Percentiles rank a stretch among this genome's conserved stretches.
Conservation (phyloP, 2,329 filamentous ascomycete genomes). For the Sclerotinia glacialis region DNA sequence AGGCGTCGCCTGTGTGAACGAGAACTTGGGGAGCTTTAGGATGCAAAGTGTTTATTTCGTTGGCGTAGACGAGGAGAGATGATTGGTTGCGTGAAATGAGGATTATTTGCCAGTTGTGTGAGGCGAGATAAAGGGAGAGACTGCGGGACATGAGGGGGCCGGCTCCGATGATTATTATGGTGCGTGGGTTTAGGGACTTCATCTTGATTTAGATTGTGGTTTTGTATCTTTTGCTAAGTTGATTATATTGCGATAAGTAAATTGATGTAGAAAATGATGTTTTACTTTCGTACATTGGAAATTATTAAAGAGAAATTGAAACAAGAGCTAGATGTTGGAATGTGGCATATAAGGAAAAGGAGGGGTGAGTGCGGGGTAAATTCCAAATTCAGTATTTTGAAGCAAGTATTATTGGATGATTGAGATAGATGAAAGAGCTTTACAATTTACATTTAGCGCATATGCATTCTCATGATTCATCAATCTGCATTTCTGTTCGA, state of each 20-base stretch:
- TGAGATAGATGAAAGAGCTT: background rate
- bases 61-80: background rate
- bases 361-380: constrained; percentile 3
- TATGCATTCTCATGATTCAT: background rate
- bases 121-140: constrained; percentile 19
- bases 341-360: background rate
- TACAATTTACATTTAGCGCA: no score
- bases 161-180: constrained; percentile 14
- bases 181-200: constrained; percentile 12
- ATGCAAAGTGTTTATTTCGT: constrained; percentile 5
- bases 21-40: constrained; percentile 4
- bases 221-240: background rate
- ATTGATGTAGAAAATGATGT: background rate
- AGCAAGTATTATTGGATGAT: background rate
- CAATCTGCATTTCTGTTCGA: background rate
- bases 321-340: background rate
- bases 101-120: constrained; percentile 17
- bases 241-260: background rate
- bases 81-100: constrained; percentile 7
- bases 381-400: background rate
- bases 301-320: background rate
- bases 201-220: background rate
- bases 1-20: constrained; percentile 5
- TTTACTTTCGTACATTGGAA: background rate
- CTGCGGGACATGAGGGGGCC: constrained; percentile 20